Base-by-base conservation (phyloP, 208 protist species). In the Tritrichomonas foetus region DNA sequence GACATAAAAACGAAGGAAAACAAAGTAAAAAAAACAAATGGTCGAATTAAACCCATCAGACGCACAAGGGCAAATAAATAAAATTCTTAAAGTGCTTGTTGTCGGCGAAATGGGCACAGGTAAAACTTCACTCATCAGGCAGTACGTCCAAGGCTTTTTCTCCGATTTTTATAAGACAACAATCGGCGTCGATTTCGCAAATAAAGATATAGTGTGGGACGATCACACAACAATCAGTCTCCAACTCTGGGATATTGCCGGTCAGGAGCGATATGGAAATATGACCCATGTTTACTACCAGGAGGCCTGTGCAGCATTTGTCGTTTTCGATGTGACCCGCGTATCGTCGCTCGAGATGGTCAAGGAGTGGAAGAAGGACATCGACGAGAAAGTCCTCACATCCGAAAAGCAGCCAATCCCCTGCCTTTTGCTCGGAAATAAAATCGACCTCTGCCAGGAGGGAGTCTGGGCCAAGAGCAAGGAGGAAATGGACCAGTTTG, bases 211-310 rank as follows among this genome's bases (percentile, higher is more conserved):
- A n/a, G 41, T 20, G 8, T 69, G 25, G 8, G 74, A 53, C 11
- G n/a, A 84, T 49, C 3, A 47, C 27, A 84, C 74, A 53, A 53
- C 11, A 27, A 14, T 84, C 3, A 47, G n/a, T n/a, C 8, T 84
- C 16, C 74, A 84, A 84, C 30, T 84, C 11, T 84, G 74, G 74
- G 74, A 84, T 50, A 84, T 84, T 84, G 74, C 74, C 11, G 74
- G 36, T 27, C 74, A 84, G 49, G 74, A 84, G 25, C 13, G 11
- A 49, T 44, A 27, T 27, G 44, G 33, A 53, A 27, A 50, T 27
- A 84, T 84, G 74, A 50, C 74, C 9, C 74, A 44, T 50, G 44
- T 50, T 49, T 84, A 84, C 49, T 94, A 92, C 47, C 2, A 84
- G 22, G 39, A 74, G 16, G 93, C 47, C 11, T 53, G 11, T 30